phyloP scores from a whole-genome alignment of 495 filamentous ascomycete genomes.

The Trichoderma asperelloides region DNA sequence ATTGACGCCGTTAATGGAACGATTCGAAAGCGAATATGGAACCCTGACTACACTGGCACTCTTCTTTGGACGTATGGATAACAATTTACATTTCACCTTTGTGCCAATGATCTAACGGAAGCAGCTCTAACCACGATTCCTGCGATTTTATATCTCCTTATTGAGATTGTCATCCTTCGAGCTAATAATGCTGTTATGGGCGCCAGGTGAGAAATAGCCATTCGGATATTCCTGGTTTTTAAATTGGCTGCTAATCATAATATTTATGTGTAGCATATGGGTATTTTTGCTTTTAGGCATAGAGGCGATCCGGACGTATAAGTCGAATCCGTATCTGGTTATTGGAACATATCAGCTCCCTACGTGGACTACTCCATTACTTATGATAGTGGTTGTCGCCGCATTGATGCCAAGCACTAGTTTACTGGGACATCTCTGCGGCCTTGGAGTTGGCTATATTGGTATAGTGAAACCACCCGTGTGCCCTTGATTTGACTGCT shows the following conservation, averaged over 20 bases:
- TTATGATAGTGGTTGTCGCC: conserved; percentile 57
- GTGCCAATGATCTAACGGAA: background rate
- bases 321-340: conserved; percentile 63
- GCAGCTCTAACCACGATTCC: conserved; percentile 73
- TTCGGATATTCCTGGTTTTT: conserved; percentile 12
- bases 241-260: background rate
- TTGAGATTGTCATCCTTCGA: conserved; percentile 59
- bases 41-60: conserved; percentile 75
- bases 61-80: conserved; percentile 77
- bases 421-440: conserved; percentile 78
- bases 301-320: conserved; percentile 74
- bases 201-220: conserved; percentile 53
- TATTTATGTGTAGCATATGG: conserved; percentile 57
- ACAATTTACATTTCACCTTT: background rate
- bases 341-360: conserved; percentile 70
- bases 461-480: conserved; percentile 45
- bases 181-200: conserved; percentile 66
- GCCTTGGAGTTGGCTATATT: conserved; percentile 71
- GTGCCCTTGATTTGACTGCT: background rate
- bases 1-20: conserved; percentile 73
- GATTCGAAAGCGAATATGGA: conserved; percentile 90
- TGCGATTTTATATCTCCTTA: conserved; percentile 57
- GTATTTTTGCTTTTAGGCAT: conserved; percentile 77
- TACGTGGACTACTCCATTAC: conserved; percentile 82
- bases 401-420: conserved; percentile 73